Percentiles rank a stretch among this genome's conserved stretches.
phyloP scores from a whole-genome alignment of 139 green algal species.

The Zygnema cylindricum region DNA sequence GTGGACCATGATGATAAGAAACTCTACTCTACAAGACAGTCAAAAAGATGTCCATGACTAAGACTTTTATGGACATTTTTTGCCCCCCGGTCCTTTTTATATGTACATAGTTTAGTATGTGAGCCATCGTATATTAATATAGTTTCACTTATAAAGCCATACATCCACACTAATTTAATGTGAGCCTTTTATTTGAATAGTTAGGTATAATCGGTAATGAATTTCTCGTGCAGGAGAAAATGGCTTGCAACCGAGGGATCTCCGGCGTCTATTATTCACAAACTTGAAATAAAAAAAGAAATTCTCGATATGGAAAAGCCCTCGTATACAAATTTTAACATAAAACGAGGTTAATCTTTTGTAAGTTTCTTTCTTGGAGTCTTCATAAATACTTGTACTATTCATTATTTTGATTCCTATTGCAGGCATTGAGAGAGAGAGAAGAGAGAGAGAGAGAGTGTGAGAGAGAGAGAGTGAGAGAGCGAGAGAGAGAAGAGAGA shows the following conservation, averaged over 20 bases:
- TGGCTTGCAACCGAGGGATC: conserved; percentile 30
- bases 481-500: background rate
- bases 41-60: background rate
- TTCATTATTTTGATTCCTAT: background rate
- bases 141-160: background rate
- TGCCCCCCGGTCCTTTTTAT: too few relatives aligned
- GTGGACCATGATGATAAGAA: too few relatives aligned
- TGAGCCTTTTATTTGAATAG: background rate
- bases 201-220: background rate
- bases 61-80: conserved; percentile 5
- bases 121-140: too few relatives aligned
- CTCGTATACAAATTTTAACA: conserved; percentile 4
- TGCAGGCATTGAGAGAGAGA: background rate
- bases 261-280: conserved; percentile 9
- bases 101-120: too few relatives aligned
- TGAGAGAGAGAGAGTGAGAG: background rate
- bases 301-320: background rate
- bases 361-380: background rate
- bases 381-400: background rate
- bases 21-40: too few relatives aligned
- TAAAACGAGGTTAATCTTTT: background rate
- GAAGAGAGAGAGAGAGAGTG: background rate
- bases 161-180: background rate
- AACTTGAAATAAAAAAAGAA: conserved; percentile 30
- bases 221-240: conserved; percentile 19